These are phyloP conservation scores for Verticillium tricorpus DNA, from an alignment of 2,329 filamentous ascomycete genomes.

Conservation along the genomic window DNA sequence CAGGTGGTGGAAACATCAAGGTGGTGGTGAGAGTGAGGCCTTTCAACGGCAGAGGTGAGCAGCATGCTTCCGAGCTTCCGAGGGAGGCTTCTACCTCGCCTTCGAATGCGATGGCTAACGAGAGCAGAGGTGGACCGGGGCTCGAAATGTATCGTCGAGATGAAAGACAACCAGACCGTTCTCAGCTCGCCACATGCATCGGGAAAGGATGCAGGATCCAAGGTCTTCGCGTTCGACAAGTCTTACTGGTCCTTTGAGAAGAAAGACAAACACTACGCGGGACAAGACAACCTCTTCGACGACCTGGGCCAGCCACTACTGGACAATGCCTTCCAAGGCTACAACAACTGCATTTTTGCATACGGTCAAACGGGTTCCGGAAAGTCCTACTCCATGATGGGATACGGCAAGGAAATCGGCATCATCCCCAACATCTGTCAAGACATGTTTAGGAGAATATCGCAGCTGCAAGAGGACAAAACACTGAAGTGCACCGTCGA, in stretches of 20 bases:
- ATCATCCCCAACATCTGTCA: conserved; percentile 97
- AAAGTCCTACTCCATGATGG: conserved; percentile 99
- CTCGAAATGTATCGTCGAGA: conserved; percentile 95
- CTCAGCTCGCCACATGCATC: conserved; percentile 73
- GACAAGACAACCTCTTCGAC: conserved; percentile 81
- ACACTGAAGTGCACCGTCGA: conserved; percentile 87
- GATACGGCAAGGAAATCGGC: conserved; percentile 90
- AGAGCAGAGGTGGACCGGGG: conserved; percentile 76
- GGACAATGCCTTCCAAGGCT: conserved; percentile 96
- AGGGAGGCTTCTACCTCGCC: neutral
- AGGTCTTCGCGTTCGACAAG: conserved; percentile 91
- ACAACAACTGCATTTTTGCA: conserved; percentile 99
- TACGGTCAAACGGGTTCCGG: conserved; percentile 98
- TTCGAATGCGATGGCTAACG: conserved; percentile 1
- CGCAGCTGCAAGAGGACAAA: conserved; percentile 63
- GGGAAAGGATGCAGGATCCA: conserved; percentile 66
- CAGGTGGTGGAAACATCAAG: conserved; percentile 94
- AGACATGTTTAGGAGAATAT: conserved; percentile 92
- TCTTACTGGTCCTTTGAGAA: conserved; percentile 98
- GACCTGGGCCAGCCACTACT: conserved; percentile 86
- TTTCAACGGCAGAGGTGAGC: conserved; percentile 87
- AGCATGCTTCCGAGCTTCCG: neutral
- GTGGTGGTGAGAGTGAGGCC: conserved; percentile 95
- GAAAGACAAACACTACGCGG: conserved; percentile 75
- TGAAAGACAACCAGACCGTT: conserved; percentile 90